phyloP scores from a whole-genome alignment of 805 yeast genomes.

The Monosporozyma aerobia region DNA sequence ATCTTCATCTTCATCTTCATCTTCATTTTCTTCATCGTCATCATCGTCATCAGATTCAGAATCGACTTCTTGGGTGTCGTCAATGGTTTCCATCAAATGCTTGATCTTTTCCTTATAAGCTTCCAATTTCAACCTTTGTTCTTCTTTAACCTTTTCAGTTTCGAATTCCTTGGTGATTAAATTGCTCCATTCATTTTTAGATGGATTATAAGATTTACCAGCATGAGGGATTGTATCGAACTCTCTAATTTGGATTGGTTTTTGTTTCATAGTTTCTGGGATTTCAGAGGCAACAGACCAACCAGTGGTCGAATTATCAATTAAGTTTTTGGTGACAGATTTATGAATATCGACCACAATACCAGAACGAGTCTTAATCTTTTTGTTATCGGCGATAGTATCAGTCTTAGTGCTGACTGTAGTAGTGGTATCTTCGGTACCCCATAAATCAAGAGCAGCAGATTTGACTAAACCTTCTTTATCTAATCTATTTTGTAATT shows the following conservation, averaged over 20 bases:
- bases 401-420: conserved; percentile 1
- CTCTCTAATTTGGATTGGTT: conserved; percentile 48
- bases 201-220: conserved; percentile 87
- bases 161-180: conserved; percentile 59
- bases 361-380: conserved; percentile 16
- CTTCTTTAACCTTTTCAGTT: conserved; percentile 59
- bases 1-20: conserved; percentile 26
- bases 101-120: conserved; percentile 58
- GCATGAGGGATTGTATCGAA: conserved; percentile 54
- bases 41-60: conserved; percentile 30
- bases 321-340: conserved; percentile 34
- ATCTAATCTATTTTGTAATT: conserved; percentile 39
- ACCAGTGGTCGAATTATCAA: conserved; percentile 34
- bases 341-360: conserved; percentile 16
- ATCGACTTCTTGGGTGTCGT: conserved; percentile 45
- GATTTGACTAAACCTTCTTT: conserved; percentile 54
- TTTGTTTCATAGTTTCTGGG: conserved; percentile 46
- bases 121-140: conserved; percentile 48
- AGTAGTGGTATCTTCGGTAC: conserved; percentile 17
- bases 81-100: conserved; percentile 52
- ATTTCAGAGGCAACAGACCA: conserved; percentile 43
- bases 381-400: conserved; percentile 2
- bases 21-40: conserved; percentile 31
- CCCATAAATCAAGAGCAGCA: conserved; percentile 66
- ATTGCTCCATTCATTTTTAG: conserved; percentile 70